These are phyloP conservation scores for Erodium trifolium DNA, from an alignment of 441 rosid genomes.

Conservation along the genomic window DNA sequence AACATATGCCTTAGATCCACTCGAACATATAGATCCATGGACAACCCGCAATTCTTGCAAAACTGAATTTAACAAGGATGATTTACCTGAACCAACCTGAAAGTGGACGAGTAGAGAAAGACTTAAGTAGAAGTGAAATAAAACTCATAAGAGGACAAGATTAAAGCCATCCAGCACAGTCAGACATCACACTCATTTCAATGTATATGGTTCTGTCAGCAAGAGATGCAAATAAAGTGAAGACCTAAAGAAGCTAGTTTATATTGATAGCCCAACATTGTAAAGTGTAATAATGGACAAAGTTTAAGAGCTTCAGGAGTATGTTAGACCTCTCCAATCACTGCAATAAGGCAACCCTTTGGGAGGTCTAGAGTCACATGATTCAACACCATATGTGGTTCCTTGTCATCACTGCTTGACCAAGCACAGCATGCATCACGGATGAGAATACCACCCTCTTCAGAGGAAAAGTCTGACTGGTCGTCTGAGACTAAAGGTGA, in stretches of 20 bases:
- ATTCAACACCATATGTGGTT: slow-evolving; percentile 44
- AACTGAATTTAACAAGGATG: slow-evolving; percentile 68
- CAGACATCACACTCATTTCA: not conserved
- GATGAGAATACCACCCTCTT: slow-evolving; percentile 45
- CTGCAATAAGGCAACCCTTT: slow-evolving; percentile 60
- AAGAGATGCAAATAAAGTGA: slow-evolving; percentile 1
- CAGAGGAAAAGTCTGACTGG: slow-evolving; percentile 28
- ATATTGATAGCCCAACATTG: slow-evolving; percentile 1
- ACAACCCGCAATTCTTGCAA: slow-evolving; percentile 64
- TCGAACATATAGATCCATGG: slow-evolving; percentile 48
- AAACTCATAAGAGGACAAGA: not conserved
- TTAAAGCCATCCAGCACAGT: not conserved
- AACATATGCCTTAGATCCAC: slow-evolving; percentile 70
- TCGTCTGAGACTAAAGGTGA: slow-evolving; percentile 22
- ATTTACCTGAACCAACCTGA: slow-evolving; percentile 98
- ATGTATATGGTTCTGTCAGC: not conserved
- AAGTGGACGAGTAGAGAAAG: slow-evolving; percentile 20
- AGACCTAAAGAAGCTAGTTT: slow-evolving; percentile 4
- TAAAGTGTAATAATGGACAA: slow-evolving; percentile 3
- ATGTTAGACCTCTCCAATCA: slow-evolving; percentile 73
- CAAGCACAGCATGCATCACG: slow-evolving; percentile 61
- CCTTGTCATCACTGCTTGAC: slow-evolving; percentile 45
- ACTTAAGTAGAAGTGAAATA: not conserved
- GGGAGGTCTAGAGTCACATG: slow-evolving; percentile 50
- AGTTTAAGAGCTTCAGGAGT: slow-evolving; percentile 11